phyloP scores from a whole-genome alignment of 139 green algal genomes.

The Coccomyxa sp. region DNA sequence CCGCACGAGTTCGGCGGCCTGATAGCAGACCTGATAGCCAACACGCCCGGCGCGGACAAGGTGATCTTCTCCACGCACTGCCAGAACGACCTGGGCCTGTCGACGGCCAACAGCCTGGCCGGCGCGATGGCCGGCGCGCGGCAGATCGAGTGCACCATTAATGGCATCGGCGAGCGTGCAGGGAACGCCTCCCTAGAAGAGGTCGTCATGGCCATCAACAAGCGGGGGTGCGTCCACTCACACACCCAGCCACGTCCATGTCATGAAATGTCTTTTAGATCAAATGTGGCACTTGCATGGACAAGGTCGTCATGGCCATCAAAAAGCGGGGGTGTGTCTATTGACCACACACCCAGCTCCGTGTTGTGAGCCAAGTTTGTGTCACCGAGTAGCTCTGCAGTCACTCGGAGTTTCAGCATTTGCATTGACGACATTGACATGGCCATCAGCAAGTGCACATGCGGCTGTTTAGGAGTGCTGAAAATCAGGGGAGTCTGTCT shows the following conservation, averaged over 20 bases:
- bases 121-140: conserved; percentile 56
- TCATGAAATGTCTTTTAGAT: too few relatives aligned
- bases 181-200: conserved; percentile 97
- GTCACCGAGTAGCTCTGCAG: too few relatives aligned
- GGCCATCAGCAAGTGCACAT: too few relatives aligned
- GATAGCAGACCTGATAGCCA: conserved; percentile 84
- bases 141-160: conserved; percentile 97
- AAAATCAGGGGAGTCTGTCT: too few relatives aligned
- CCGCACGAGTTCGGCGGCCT: conserved; percentile 92
- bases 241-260: not conserved
- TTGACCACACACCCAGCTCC: too few relatives aligned
- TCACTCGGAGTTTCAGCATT: too few relatives aligned
- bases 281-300: too few relatives aligned
- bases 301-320: too few relatives aligned
- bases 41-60: conserved; percentile 75
- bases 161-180: conserved; percentile 97
- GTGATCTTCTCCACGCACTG: conserved; percentile 97
- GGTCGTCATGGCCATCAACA: conserved; percentile 87
- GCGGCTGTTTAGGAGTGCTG: too few relatives aligned
- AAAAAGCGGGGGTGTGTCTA: too few relatives aligned
- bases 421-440: too few relatives aligned
- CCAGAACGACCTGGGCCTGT: conserved; percentile 97
- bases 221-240: conserved; percentile 55
- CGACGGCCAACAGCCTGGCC: conserved; percentile 93
- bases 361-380: too few relatives aligned